A percentile compares a stretch with the other conserved stretches of the same genome.
Evolutionary conservation across 805 yeast species (phyloP).

Genomic region (Suhomyces pyralidae): DNA sequence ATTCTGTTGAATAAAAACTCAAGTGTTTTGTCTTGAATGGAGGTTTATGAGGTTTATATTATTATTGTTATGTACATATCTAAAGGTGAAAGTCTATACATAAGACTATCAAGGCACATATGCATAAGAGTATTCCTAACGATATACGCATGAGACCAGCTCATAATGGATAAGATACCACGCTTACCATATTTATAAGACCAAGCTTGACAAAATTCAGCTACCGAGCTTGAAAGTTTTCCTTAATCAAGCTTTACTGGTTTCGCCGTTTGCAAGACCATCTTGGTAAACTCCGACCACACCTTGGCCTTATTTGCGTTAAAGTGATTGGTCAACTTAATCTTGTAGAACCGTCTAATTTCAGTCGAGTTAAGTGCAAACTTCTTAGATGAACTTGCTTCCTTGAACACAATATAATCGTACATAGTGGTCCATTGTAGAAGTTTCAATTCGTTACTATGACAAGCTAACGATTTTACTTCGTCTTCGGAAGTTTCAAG

Average conservation of each 20-base stretch:
- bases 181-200: no score
- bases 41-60: no score
- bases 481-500: slow-evolving; percentile 2
- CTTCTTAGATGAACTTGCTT: not conserved
- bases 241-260: not conserved
- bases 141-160: not conserved
- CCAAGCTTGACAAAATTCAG: no score
- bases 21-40: no score
- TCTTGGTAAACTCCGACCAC: not conserved
- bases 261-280: not conserved
- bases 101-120: not conserved
- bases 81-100: not conserved
- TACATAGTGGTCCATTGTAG: slow-evolving; percentile 32
- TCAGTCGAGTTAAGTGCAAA: slow-evolving; percentile 2
- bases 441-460: slow-evolving; percentile 35
- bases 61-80: not conserved
- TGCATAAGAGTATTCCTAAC: no score
- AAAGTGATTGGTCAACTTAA: not conserved
- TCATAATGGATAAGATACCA: not conserved
- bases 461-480: not conserved
- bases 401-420: slow-evolving; percentile 25
- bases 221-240: no score
- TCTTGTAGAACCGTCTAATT: slow-evolving; percentile 9
- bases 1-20: no score
- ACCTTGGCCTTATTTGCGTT: not conserved